phyloP scores from a whole-genome alignment of 768 basidiomycete genomes.

The Amanita polypyramis region DNA sequence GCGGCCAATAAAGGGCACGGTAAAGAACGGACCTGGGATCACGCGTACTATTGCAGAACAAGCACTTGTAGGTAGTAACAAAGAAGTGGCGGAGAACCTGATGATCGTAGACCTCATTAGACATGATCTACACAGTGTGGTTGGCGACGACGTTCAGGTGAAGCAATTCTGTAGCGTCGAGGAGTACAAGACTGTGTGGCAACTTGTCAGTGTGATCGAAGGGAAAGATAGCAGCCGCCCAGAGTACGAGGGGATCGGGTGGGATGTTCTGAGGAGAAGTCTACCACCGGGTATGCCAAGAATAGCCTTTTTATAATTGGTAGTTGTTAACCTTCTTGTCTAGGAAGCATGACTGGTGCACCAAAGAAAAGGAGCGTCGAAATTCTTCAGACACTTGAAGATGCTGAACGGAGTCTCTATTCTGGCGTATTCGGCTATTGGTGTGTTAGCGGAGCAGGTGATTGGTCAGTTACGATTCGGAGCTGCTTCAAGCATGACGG shows the following conservation, averaged over 20 bases:
- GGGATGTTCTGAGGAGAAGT: slow-evolving; percentile 69
- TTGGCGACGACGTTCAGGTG: slow-evolving; percentile 75
- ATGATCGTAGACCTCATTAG: slow-evolving; percentile 98
- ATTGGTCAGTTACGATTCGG: slow-evolving; percentile 92
- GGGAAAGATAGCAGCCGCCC: slow-evolving; percentile 34
- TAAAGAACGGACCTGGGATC: slow-evolving; percentile 57
- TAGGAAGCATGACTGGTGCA: slow-evolving; percentile 96
- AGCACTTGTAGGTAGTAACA: slow-evolving; percentile 52
- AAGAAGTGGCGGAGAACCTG: slow-evolving; percentile 93
- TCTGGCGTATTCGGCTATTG: slow-evolving; percentile 93
- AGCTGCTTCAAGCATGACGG: slow-evolving; percentile 76
- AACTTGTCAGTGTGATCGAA: slow-evolving; percentile 89
- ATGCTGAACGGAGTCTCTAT: slow-evolving; percentile 64
- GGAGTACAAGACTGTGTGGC: slow-evolving; percentile 91
- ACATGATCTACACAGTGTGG: slow-evolving; percentile 78
- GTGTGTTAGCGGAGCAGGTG: slow-evolving; percentile 78
- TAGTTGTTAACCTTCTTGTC: neutral
- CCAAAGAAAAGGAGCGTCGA: slow-evolving; percentile 93
- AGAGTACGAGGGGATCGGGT: slow-evolving; percentile 41
- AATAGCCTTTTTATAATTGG: neutral
- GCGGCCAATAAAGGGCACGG: slow-evolving; percentile 91
- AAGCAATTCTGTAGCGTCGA: slow-evolving; percentile 82
- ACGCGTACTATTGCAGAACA: slow-evolving; percentile 58
- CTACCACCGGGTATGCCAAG: slow-evolving; percentile 68
- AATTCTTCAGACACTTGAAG: slow-evolving; percentile 75